phyloP scores from a whole-genome alignment of 805 yeast species.

The Spathaspora gorwiae region DNA sequence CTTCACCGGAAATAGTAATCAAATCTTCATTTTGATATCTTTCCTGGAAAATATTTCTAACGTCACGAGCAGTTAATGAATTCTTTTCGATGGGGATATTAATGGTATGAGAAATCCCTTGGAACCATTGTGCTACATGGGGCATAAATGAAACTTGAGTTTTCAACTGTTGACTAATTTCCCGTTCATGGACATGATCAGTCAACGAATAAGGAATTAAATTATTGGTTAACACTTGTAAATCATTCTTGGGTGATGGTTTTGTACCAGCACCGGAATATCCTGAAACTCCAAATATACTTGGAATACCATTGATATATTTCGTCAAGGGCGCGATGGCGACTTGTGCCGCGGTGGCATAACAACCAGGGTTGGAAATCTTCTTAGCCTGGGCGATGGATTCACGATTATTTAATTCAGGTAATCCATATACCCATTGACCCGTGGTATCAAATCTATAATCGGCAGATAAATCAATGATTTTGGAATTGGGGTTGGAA shows the following conservation, averaged over 20 bases:
- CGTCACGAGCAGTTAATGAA: constrained; percentile 71
- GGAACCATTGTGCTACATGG: constrained; percentile 99
- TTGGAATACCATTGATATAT: constrained; percentile 66
- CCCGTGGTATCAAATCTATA: constrained; percentile 87
- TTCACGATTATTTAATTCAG: constrained; percentile 76
- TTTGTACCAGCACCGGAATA: constrained; percentile 99
- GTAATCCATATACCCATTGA: constrained; percentile 92
- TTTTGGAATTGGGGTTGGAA: constrained; percentile 63
- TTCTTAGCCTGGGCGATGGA: constrained; percentile 65
- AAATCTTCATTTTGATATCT: constrained; percentile 83
- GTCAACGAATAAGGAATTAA: constrained; percentile 93
- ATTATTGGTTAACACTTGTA: constrained; percentile 68
- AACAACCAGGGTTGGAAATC: constrained; percentile 97
- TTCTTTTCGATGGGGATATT: constrained; percentile 74
- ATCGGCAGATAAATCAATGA: constrained; percentile 92
- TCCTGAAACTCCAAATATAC: constrained; percentile 93
- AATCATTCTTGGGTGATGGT: constrained; percentile 94
- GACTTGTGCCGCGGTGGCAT: constrained; percentile 96
- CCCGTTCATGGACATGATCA: constrained; percentile 95
- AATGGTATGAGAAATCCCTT: constrained; percentile 92
- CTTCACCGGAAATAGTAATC: constrained; percentile 81
- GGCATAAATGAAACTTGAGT: constrained; percentile 84
- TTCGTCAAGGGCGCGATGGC: constrained; percentile 84
- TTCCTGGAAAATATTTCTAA: constrained; percentile 81
- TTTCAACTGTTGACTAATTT: constrained; percentile 79